These are phyloP conservation scores for Candida gorgasii DNA, from an alignment of 805 yeast genomes.

Conservation along the genomic window DNA sequence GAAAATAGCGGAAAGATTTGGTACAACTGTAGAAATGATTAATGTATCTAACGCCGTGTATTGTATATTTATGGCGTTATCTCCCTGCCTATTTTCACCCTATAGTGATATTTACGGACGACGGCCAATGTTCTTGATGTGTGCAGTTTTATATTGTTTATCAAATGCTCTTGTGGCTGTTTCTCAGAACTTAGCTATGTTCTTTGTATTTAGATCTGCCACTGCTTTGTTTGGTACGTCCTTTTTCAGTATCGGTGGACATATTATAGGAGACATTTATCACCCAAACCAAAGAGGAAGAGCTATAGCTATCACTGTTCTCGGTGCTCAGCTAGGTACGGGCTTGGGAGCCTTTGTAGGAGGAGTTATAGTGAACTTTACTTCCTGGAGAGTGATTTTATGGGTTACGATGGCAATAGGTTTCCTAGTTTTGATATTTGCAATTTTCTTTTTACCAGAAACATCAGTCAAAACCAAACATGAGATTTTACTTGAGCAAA, in stretches of 20 bases:
- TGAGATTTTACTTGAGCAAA: slow-evolving; percentile 22
- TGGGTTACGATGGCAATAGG: slow-evolving; percentile 50
- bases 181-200: slow-evolving; percentile 54
- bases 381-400: slow-evolving; percentile 55
- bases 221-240: slow-evolving; percentile 58
- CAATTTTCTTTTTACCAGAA: slow-evolving; percentile 46
- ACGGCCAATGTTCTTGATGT: slow-evolving; percentile 42
- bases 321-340: slow-evolving; percentile 56
- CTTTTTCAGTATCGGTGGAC: slow-evolving; percentile 55
- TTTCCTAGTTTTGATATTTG: slow-evolving; percentile 30
- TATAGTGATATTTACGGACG: slow-evolving; percentile 55
- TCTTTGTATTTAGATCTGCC: slow-evolving; percentile 49
- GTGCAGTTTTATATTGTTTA: slow-evolving; percentile 30
- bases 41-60: slow-evolving; percentile 53
- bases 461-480: slow-evolving; percentile 38
- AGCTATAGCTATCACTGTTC: slow-evolving; percentile 49
- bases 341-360: slow-evolving; percentile 55
- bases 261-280: slow-evolving; percentile 51
- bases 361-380: slow-evolving; percentile 51
- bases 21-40: slow-evolving; percentile 48
- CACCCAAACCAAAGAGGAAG: slow-evolving; percentile 52
- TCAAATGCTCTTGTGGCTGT: slow-evolving; percentile 39
- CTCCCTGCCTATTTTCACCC: slow-evolving; percentile 54
- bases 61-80: slow-evolving; percentile 51
- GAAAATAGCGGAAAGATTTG: slow-evolving; percentile 45